Percentiles rank a stretch among this genome's conserved stretches.
These are phyloP conservation scores for Ophiosphaerella narmari DNA, from an alignment of 2,329 filamentous ascomycete species.

Conservation along the genomic window DNA sequence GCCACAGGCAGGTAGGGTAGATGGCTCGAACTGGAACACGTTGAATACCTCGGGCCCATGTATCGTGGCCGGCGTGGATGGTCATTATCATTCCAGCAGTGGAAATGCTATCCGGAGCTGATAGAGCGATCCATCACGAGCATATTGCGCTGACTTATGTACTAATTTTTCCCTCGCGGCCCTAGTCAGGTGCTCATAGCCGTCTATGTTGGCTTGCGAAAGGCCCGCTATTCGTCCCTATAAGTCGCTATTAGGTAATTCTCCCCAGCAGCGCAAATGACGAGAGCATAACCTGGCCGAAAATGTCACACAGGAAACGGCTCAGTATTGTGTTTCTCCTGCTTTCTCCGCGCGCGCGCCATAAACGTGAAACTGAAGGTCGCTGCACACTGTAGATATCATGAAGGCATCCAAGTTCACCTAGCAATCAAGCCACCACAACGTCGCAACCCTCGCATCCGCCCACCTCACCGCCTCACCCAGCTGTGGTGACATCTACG, in stretches of 20 bases:
- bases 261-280: constrained; percentile 33
- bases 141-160: constrained; percentile 26
- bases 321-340: constrained; percentile 36
- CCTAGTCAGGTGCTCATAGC: constrained; percentile 28
- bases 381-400: constrained; percentile 3
- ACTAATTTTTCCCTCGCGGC: constrained; percentile 11
- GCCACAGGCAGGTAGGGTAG: neutral
- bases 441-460: neutral
- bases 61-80: neutral
- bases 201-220: constrained; percentile 30
- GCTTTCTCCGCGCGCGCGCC: constrained; percentile 35
- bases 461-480: neutral
- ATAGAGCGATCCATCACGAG: constrained; percentile 20
- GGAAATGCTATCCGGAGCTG: constrained; percentile 9
- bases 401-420: neutral
- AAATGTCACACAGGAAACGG: constrained; percentile 33
- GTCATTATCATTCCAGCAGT: constrained; percentile 7
- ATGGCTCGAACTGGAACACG: neutral
- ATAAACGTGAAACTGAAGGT: constrained; percentile 14
- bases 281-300: constrained; percentile 23
- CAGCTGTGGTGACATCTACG: neutral
- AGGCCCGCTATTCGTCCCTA: constrained; percentile 39
- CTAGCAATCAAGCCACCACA: neutral
- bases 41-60: neutral
- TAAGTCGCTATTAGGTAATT: constrained; percentile 44